phyloP scores from a whole-genome alignment of 371 early-diverging fungal species.

The Saksenaea vasiformis region DNA sequence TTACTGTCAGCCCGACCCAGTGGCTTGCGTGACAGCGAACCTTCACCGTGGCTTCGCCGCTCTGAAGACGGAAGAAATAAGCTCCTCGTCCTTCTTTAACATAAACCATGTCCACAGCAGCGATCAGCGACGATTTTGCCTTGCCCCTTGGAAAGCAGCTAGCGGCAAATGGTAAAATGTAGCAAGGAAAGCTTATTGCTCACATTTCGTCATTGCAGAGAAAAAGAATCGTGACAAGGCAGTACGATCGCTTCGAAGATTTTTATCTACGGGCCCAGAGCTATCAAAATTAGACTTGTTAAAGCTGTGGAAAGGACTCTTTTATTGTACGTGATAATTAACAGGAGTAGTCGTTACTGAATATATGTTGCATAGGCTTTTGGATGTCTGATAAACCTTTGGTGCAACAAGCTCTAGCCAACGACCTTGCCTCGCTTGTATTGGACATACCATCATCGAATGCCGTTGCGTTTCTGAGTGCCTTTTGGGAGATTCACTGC shows the following conservation, averaged over 20 bases:
- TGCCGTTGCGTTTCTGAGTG: slow-evolving; percentile 66
- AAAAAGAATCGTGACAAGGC: slow-evolving; percentile 87
- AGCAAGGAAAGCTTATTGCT: background rate
- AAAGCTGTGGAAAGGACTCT: slow-evolving; percentile 94
- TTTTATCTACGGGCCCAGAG: slow-evolving; percentile 58
- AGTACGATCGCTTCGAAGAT: slow-evolving; percentile 64
- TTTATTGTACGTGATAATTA: slow-evolving; percentile 72
- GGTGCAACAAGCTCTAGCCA: slow-evolving; percentile 87
- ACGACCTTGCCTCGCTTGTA: slow-evolving; percentile 71
- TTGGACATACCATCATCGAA: slow-evolving; percentile 57
- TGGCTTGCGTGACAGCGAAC: background rate
- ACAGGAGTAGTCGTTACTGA: background rate
- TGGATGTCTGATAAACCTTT: slow-evolving; percentile 96
- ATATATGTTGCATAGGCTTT: slow-evolving; percentile 59
- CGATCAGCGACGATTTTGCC: background rate
- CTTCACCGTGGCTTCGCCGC: background rate
- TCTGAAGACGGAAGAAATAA: background rate
- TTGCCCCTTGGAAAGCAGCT: slow-evolving; percentile 26
- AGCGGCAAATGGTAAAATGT: slow-evolving; percentile 26
- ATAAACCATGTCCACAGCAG: background rate
- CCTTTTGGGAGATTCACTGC: slow-evolving; percentile 85
- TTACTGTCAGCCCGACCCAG: background rate
- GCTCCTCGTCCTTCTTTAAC: background rate
- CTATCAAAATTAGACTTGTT: slow-evolving; percentile 70
- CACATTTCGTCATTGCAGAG: slow-evolving; percentile 46